Percentiles rank a stretch among this genome's conserved stretches.
These are phyloP conservation scores for Quillaja saponaria DNA, from an alignment of 306 rosid genomes.

Conservation along the genomic window DNA sequence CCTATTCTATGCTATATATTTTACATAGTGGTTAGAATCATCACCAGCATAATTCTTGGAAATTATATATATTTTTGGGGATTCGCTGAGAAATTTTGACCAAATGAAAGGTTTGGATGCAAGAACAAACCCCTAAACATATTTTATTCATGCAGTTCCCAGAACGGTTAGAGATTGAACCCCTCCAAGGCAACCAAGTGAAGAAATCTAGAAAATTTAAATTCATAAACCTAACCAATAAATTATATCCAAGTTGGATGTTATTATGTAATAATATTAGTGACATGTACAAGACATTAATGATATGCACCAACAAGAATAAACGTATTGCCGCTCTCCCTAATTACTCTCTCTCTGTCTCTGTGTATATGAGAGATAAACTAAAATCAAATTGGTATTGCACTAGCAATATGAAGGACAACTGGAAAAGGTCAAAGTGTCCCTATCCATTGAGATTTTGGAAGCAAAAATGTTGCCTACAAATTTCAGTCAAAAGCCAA, in stretches of 20 bases:
- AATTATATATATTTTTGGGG: constrained; percentile 39
- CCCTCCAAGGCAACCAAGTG: constrained; percentile 31
- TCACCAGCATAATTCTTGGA: constrained; percentile 28
- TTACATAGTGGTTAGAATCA: background rate
- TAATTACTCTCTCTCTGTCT: too few relatives aligned
- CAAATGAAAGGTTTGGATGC: constrained; percentile 17
- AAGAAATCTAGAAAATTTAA: constrained; percentile 18
- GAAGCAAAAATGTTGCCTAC: constrained; percentile 16
- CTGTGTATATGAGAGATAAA: too few relatives aligned
- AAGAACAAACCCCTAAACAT: constrained; percentile 7
- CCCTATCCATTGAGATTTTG: background rate
- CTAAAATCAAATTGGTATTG: too few relatives aligned
- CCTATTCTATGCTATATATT: too few relatives aligned
- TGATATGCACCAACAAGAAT: too few relatives aligned
- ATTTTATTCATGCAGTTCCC: constrained; percentile 24
- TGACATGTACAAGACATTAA: too few relatives aligned
- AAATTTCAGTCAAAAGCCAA: constrained; percentile 24
- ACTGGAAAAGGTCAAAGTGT: background rate
- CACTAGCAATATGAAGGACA: too few relatives aligned
- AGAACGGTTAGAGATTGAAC: constrained; percentile 36
- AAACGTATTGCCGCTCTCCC: too few relatives aligned
- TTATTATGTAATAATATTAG: background rate
- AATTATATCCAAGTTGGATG: constrained; percentile 13
- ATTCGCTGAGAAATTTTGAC: constrained; percentile 48
- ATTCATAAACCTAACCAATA: constrained; percentile 14